Conservation (phyloP, 2,329 filamentous ascomycete genomes). For the Emergomyces pasteurianus region DNA sequence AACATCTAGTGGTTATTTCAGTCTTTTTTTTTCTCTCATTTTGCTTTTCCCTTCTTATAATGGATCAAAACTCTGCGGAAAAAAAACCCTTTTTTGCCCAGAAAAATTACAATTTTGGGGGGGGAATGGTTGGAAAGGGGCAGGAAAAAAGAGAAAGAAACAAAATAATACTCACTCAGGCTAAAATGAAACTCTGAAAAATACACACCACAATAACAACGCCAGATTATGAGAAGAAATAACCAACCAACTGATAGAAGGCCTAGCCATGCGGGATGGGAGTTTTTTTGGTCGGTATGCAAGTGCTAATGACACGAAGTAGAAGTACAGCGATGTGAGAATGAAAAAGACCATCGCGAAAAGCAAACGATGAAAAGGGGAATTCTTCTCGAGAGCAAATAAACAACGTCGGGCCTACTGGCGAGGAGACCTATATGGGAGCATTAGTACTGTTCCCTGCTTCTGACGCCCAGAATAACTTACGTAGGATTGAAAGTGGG, state of each 20-base stretch:
- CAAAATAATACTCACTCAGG: constrained; percentile 1
- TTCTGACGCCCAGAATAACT: constrained; percentile 12
- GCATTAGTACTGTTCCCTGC: neutral
- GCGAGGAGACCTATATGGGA: constrained; percentile 25
- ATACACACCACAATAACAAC: constrained; percentile 5
- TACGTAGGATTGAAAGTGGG: constrained; percentile 33
- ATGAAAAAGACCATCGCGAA: constrained; percentile 1
- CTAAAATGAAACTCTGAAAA: constrained; percentile 13
- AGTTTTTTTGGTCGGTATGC: constrained; percentile 22
- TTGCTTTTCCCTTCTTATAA: constrained; percentile 1
- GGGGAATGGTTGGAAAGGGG: constrained; percentile 7
- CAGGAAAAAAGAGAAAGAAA: neutral
- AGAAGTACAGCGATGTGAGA: constrained; percentile 28
- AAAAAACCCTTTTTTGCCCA: neutral
- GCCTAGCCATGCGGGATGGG: constrained; percentile 24
- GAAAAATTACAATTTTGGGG: constrained; percentile 15
- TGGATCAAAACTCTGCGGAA: constrained; percentile 11
- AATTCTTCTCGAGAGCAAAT: neutral
- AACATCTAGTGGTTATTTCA: constrained; percentile 17
- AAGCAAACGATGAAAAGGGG: constrained; percentile 1
- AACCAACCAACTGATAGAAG: constrained; percentile 26
- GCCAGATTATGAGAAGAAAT: constrained; percentile 25
- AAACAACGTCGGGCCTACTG: constrained; percentile 20
- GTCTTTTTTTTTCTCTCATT: constrained; percentile 11
- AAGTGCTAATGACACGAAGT: constrained; percentile 18